These are phyloP conservation scores for Anthoceros angustus DNA, from an alignment of 225 moss, liverwort and hornwort species.

Conservation along the genomic window DNA sequence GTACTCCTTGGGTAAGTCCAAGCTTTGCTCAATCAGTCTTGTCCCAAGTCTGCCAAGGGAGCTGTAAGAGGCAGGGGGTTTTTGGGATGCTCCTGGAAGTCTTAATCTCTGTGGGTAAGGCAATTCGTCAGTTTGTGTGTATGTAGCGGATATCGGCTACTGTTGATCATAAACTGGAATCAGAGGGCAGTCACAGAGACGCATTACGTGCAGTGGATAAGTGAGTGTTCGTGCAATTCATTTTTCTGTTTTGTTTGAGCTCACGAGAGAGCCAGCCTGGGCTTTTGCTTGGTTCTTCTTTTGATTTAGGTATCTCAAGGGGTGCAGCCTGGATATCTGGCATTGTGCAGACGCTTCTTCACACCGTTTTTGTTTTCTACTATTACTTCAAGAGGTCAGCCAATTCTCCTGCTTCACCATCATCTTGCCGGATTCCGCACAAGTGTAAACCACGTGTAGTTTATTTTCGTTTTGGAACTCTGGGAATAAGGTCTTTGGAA, in stretches of 20 bases:
- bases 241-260: not conserved
- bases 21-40: not conserved
- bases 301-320: not conserved
- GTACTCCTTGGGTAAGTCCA: conserved; percentile 70
- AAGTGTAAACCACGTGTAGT: too few relatives aligned
- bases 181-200: not conserved
- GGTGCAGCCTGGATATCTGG: conserved; percentile 41
- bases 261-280: not conserved
- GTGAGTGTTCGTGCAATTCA: not conserved
- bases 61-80: too few relatives aligned
- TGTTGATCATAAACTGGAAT: not conserved
- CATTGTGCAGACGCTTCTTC: conserved; percentile 32
- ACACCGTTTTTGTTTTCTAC: conserved; percentile 35
- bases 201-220: not conserved
- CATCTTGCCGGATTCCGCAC: not conserved
- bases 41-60: too few relatives aligned
- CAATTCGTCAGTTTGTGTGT: too few relatives aligned
- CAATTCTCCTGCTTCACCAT: not conserved
- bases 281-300: not conserved
- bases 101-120: too few relatives aligned
- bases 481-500: too few relatives aligned
- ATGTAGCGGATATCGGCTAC: too few relatives aligned
- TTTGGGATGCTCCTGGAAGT: too few relatives aligned
- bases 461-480: too few relatives aligned
- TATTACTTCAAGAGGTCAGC: conserved; percentile 35